Base-by-base conservation (phyloP, 208 protist genomes). In the Lotmaria passim region DNA sequence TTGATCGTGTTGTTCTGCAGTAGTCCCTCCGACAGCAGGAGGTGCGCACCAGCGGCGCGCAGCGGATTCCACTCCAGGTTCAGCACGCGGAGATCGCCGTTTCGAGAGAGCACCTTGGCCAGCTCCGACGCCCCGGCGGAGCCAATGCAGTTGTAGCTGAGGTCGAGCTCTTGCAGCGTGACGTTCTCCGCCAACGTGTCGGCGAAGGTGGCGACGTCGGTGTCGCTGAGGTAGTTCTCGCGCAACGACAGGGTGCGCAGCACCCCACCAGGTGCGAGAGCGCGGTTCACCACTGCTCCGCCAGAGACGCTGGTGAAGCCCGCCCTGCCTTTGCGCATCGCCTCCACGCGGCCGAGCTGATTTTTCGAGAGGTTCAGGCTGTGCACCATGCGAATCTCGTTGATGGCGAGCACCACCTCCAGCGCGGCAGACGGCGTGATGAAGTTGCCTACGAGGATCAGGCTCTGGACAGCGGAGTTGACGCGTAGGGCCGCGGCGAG, bases 11-110 rank as follows among this genome's bases (percentile, higher is more conserved):
- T 96, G 75, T 96, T 97, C 30, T 83, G 55, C 34, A 94, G 69
- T 31, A 97, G 70, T 41, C 93, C 90, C 30, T 97, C 86, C 17
- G 62, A 75, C 46, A 97, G 67, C 46, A 97, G 63, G 12, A 81
- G 52, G 19, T 84, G 50, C 48, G 78, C 79, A 23, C 86, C 91
- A 17, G 79, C 78, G 11, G 78, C 76, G 26, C 87, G 77, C 63
- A 97, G 85, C n/a, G 77, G 52, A 68, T 97, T 97, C 86, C 90
- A 94, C 73, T 97, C 88, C n/a, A 96, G 33, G 69, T 96, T 96
- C 33, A 97, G 69, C 67, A 88, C 76, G 21, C 86, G 87, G n/a
- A 97, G 60, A 60, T 96, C 91, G 41, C 75, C 76, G 71, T 96
- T 96, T 33, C 80, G 82, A 33, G 84, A 80, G 8, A 97, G 71